These are phyloP conservation scores for Lyophyllum decastes DNA, from an alignment of 768 basidiomycete genomes.

Conservation along the genomic window DNA sequence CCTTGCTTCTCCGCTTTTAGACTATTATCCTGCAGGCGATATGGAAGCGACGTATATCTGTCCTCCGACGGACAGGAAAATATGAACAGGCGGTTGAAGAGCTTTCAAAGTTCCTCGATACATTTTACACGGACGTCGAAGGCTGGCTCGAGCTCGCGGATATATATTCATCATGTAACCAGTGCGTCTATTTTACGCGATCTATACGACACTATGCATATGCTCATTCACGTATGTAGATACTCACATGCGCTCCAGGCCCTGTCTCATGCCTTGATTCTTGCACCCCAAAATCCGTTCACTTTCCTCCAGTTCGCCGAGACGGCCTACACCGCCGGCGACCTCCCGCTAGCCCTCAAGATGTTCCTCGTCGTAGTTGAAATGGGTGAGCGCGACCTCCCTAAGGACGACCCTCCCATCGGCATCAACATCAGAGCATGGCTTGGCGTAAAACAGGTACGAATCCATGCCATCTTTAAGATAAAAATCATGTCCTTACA, in stretches of 20 bases:
- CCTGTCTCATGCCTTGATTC: slow-evolving; percentile 77
- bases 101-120: slow-evolving; percentile 75
- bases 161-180: slow-evolving; percentile 72
- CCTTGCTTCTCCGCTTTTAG: not conserved
- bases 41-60: slow-evolving; percentile 83
- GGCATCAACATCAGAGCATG: slow-evolving; percentile 74
- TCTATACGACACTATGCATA: not conserved
- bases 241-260: slow-evolving; percentile 74
- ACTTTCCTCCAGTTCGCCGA: slow-evolving; percentile 85
- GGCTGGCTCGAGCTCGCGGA: slow-evolving; percentile 88
- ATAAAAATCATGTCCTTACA: not conserved
- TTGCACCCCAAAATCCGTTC: slow-evolving; percentile 86
- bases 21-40: slow-evolving; percentile 43
- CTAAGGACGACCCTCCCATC: slow-evolving; percentile 40
- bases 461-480: slow-evolving; percentile 23
- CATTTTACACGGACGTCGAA: slow-evolving; percentile 85
- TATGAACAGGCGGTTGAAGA: slow-evolving; percentile 70
- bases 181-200: slow-evolving; percentile 46
- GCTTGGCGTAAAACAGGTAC: slow-evolving; percentile 81
- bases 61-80: slow-evolving; percentile 63
- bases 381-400: slow-evolving; percentile 64
- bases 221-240: slow-evolving; percentile 36
- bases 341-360: slow-evolving; percentile 75
- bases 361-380: slow-evolving; percentile 79
- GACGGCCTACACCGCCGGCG: slow-evolving; percentile 79